Base-by-base conservation (phyloP, 768 basidiomycete genomes). In the Termitomyces heimii region DNA sequence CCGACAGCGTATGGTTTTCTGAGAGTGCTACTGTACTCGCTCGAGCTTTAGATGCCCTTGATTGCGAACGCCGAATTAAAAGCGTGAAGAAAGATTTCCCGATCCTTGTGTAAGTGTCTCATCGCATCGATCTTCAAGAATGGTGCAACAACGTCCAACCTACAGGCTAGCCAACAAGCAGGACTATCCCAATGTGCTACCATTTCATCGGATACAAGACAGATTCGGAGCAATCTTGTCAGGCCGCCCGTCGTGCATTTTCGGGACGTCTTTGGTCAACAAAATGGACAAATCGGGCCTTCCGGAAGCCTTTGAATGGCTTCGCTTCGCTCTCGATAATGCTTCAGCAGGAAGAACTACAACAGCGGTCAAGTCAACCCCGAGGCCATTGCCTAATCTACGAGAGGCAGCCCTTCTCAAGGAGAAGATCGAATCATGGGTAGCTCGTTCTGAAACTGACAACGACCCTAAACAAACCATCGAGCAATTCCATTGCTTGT, bases 91-190 rank as follows among this genome's bases (percentile, higher is more conserved):
- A 54, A 28, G 55, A 59, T 24, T 62, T 53, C 44, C 63, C 57
- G 14, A 55, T 62, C 14, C 43, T 60, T 8, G 53, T 40, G 63
- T 64, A 70, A 76, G 76, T 73, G 24, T 24, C 10, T 10, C 32
- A 10, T n/a, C 9, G 70, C 62, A 71, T 74, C 60, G 72, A 74
- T 56, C 74, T 5, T 75, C 12, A 43, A 52, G 24, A 29, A 7
- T n/a, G 28, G 42, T 10, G 28, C 55, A n/a, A 54, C 28, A 18
- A 20, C 5, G 20, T n/a, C 16, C 20, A n/a, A 32, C 44, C 39
- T 31, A 10, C 54, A 77, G 76, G 55, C 64, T 87, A 28, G 84
- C 82, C 57, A 86, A 83, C 68, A 87, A 87, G 69, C 78, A 81
- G 63, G 85, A 88, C 68, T 58, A 78, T 39, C 78, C 83, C 13